phyloP scores from a whole-genome alignment of 202 grass and related monocot species.

The Tripidium arundinaceum region DNA sequence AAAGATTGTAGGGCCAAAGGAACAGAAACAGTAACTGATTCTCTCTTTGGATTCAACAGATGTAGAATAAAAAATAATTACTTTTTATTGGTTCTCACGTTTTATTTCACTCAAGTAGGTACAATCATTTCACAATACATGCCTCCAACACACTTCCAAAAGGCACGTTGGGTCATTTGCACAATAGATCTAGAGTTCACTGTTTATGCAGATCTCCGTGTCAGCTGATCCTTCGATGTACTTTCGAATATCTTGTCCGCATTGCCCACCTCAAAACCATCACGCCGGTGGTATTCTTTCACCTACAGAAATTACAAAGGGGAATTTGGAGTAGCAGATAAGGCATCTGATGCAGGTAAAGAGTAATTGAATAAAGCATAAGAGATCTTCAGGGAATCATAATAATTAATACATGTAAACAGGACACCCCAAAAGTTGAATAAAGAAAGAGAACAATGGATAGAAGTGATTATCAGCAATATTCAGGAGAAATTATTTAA shows the following conservation, averaged over 20 bases:
- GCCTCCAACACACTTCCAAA: constrained; percentile 20
- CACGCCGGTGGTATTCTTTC: constrained; percentile 79
- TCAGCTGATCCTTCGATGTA: constrained; percentile 89
- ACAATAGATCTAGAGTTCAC: constrained; percentile 20
- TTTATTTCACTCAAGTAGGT: neutral
- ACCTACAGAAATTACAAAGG: constrained; percentile 48
- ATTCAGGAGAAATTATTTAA: neutral
- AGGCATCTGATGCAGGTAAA: neutral
- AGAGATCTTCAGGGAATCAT: neutral
- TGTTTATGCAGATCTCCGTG: constrained; percentile 46
- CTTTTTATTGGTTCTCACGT: constrained; percentile 33
- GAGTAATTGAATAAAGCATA: neutral
- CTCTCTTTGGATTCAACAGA: neutral
- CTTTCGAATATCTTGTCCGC: constrained; percentile 99
- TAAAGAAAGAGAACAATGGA: neutral
- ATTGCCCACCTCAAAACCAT: constrained; percentile 95
- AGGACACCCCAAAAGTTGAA: neutral
- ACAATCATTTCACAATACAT: constrained; percentile 30
- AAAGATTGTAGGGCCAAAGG: neutral
- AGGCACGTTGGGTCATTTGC: neutral
- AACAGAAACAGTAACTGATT: neutral
- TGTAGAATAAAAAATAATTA: neutral
- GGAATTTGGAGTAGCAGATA: constrained; percentile 11
- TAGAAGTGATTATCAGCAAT: neutral
- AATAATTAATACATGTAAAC: neutral